Evolutionary conservation across 2,329 filamentous ascomycete species (phyloP), one percentile per base, ranked within the genome.

Genomic region (Pseudocercospora fuligena): DNA sequence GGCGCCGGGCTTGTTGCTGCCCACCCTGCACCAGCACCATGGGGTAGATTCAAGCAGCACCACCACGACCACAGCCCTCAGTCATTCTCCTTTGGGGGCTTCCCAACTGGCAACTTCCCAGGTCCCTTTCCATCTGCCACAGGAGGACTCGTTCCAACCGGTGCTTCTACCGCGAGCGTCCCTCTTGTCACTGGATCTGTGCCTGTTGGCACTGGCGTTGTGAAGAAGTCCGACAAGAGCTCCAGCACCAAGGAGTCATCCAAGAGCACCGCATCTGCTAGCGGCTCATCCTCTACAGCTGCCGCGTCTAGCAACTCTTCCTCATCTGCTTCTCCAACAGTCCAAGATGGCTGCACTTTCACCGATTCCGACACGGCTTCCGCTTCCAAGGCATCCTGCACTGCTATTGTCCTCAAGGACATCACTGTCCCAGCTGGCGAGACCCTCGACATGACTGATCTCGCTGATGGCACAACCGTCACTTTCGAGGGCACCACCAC

Each of bases 401-500:
- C 77, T 14, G 76, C 77, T 36, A 82, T 84, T 51, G 76, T 77
- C 3, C 74, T 84, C 11, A 76, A 79, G 25, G 72, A 78, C 66
- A 78, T 84, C 40, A 75, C 74, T 9, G 81, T 77, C 4, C 80
- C 79, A 49, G 78, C 74, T 12, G 78, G 72, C 60, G 76, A 72
- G 66, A 78, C 80, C 1, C 77, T 84, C 8, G 76, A 82, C 61
- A 75, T 84, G 16, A 75, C 77, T 9, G 77, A 77, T 11, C 76
- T 84, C 19, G 73, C 78, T 66, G 73, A 74, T 8, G 81, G 81
- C 1, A 78, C 82, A 2, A 79, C 75, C 6, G 83, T 90, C 68
- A 86, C 85, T 71, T 91, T 91, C 78, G 77, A 86, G 65, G 90
- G 89, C 51, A 86, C 82, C 14, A 91, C 89, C n/a, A 87, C 85